These are phyloP conservation scores for Penicillium sp. DNA, from an alignment of 2,329 filamentous ascomycete species.

Conservation along the genomic window DNA sequence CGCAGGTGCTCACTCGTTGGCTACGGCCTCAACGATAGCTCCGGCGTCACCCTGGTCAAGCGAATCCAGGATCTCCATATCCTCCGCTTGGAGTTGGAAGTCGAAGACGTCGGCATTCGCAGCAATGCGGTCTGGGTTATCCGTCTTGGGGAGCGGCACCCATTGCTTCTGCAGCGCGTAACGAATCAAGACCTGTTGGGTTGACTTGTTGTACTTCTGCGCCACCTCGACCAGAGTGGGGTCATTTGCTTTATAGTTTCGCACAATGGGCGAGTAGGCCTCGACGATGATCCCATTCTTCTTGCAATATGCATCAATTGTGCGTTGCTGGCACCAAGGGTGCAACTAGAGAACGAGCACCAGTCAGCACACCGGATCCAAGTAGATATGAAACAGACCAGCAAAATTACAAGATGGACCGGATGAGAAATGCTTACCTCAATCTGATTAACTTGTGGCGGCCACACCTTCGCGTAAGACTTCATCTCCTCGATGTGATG, in stretches of 20 bases:
- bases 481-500: conserved; percentile 69
- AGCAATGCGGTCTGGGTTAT: conserved; percentile 64
- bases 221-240: conserved; percentile 63
- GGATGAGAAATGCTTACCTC: conserved; percentile 52
- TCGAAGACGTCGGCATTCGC: conserved; percentile 65
- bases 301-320: conserved; percentile 57
- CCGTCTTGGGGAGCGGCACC: conserved; percentile 73
- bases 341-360: conserved; percentile 55
- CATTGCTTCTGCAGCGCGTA: conserved; percentile 81
- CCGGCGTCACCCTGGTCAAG: conserved; percentile 53
- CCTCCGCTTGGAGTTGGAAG: conserved; percentile 58
- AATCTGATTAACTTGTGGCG: conserved; percentile 72
- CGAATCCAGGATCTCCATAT: conserved; percentile 57
- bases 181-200: conserved; percentile 75
- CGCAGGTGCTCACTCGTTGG: conserved; percentile 36
- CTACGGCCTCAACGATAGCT: conserved; percentile 49
- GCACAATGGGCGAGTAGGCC: conserved; percentile 57
- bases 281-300: conserved; percentile 54
- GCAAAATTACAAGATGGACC: neutral
- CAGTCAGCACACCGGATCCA: conserved; percentile 1
- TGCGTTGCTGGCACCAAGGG: conserved; percentile 68
- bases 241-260: conserved; percentile 71
- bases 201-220: conserved; percentile 70
- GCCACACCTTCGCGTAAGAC: conserved; percentile 63
- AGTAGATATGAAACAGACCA: neutral